Base-by-base conservation (phyloP, 1,139 yeast genomes). In the Hemisphaericaspora lyxosophila region DNA sequence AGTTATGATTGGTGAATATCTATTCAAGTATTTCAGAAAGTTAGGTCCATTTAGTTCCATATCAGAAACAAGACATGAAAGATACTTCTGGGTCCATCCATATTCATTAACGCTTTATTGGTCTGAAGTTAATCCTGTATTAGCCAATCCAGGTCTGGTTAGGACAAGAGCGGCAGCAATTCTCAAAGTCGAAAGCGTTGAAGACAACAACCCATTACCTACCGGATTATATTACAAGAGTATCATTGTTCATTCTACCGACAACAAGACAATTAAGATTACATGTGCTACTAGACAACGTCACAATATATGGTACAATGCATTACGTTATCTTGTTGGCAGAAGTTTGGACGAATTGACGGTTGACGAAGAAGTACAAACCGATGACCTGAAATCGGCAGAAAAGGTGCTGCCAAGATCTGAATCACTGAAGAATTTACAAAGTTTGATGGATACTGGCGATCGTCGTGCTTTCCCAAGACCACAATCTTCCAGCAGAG, bases 31-130 rank as follows among this genome's bases (percentile, higher is more conserved):
- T 58, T 87, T 84, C 59, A 80, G 95, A 38, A 78, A 81, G 44
- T 67, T 85, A 42, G 87, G 94, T 9, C 85, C 88, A 12, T 72
- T 87, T 39, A 78, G 85, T 37, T 78, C 88, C 1, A 76, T 88
- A 31, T 78, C 94, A 0, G 92, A 85, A 41, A 78, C 77, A 36
- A 77, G 97, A 43, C 98, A 92, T 55, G 94, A 85, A 56, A 75
- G 97, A 47, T 92, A 81, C 62, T 92, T 92, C 74, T 92, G 97
- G 97, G 81, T 92, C 30, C 96, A 92, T 62, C 98, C 98, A 7
- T 90, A 89, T 59, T 84, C 95, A 4, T 67, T 88, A 65, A 87
- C 96, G 0, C 70, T 92, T 40, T 89, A 88, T 60, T 92, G 98
- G 98, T 83, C 92, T 7, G 75, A 78, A 12, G 75, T 80, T 8